A percentile compares a stretch with the other conserved stretches of the same genome.
phyloP scores from a whole-genome alignment of 176 grass and related monocot genomes.

The Eleusine coracana region DNA sequence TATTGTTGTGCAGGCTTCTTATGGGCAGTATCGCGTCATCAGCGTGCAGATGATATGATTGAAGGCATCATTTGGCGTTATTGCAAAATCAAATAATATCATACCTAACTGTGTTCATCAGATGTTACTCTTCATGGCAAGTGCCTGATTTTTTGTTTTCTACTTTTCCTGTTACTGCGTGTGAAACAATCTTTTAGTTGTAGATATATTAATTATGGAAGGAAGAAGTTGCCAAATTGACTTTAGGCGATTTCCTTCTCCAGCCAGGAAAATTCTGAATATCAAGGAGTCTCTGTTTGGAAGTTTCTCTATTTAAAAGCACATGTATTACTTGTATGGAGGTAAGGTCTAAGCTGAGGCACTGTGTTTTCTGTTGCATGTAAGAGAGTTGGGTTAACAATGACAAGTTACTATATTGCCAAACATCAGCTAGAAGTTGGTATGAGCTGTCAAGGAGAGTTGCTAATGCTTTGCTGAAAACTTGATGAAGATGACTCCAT shows the following conservation, averaged over 20 bases:
- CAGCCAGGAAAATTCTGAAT: slow-evolving; percentile 53
- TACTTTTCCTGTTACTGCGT: slow-evolving; percentile 34
- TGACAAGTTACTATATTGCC: slow-evolving; percentile 20
- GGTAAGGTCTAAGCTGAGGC: slow-evolving; percentile 39
- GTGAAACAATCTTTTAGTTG: slow-evolving; percentile 56
- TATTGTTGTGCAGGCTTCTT: slow-evolving; percentile 43
- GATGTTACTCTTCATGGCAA: slow-evolving; percentile 52
- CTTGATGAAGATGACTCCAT: background rate
- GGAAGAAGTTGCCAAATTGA: slow-evolving; percentile 48
- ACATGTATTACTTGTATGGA: slow-evolving; percentile 46
- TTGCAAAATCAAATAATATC: slow-evolving; percentile 56
- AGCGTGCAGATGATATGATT: slow-evolving; percentile 39
- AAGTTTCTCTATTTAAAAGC: slow-evolving; percentile 54
- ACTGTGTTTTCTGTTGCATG: slow-evolving; percentile 29
- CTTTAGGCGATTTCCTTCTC: slow-evolving; percentile 44
- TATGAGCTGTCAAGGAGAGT: slow-evolving; percentile 24
- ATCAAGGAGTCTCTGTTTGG: slow-evolving; percentile 58
- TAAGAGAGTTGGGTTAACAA: background rate
- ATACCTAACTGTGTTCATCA: slow-evolving; percentile 55
- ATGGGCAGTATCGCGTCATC: slow-evolving; percentile 39
- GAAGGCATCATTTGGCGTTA: slow-evolving; percentile 42
- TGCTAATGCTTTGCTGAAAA: slow-evolving; percentile 25
- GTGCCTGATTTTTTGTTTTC: slow-evolving; percentile 54
- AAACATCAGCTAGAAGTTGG: slow-evolving; percentile 16
- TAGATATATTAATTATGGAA: slow-evolving; percentile 64